These are phyloP conservation scores for Torrubiellomyces zombiae DNA, from an alignment of 2,329 filamentous ascomycete genomes.

Conservation along the genomic window DNA sequence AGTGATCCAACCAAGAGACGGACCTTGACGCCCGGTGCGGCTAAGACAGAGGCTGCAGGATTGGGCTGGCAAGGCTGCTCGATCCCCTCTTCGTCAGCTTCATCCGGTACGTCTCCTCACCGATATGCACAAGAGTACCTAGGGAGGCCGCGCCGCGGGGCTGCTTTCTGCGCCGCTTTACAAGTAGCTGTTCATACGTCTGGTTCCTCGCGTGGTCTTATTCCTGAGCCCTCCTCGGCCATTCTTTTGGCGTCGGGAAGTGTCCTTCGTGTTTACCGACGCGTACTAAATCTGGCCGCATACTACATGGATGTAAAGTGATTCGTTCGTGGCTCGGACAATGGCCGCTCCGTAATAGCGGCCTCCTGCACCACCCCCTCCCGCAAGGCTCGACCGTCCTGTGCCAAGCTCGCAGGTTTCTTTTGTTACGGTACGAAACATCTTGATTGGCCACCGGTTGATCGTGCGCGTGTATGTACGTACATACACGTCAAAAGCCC, in stretches of 20 bases:
- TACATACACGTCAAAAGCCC: too few species aligned
- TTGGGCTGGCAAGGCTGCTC: slow-evolving; percentile 1
- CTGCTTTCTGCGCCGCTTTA: slow-evolving; percentile 1
- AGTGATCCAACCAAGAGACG: slow-evolving; percentile 1
- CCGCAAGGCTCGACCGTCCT: too few species aligned
- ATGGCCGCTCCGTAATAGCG: too few species aligned
- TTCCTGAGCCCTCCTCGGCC: slow-evolving; percentile 1
- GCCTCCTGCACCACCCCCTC: too few species aligned
- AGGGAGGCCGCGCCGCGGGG: slow-evolving; percentile 1
- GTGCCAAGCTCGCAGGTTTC: too few species aligned
- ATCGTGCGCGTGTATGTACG: too few species aligned
- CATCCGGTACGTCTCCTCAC: slow-evolving; percentile 1
- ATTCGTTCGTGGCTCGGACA: too few species aligned
- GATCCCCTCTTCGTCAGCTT: neutral
- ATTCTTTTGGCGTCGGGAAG: slow-evolving; percentile 1
- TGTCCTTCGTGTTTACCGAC: slow-evolving; percentile 1
- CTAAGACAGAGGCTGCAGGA: slow-evolving; percentile 1
- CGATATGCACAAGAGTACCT: neutral
- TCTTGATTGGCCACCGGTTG: too few species aligned
- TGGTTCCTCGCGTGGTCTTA: slow-evolving; percentile 1
- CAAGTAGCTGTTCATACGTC: neutral
- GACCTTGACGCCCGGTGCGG: slow-evolving; percentile 1
- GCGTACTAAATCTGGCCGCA: neutral
- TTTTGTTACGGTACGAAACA: too few species aligned
- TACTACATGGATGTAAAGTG: too few species aligned